Base-by-base conservation (phyloP, 225 moss, liverwort and hornwort genomes). In the Physcomitrium patens region DNA sequence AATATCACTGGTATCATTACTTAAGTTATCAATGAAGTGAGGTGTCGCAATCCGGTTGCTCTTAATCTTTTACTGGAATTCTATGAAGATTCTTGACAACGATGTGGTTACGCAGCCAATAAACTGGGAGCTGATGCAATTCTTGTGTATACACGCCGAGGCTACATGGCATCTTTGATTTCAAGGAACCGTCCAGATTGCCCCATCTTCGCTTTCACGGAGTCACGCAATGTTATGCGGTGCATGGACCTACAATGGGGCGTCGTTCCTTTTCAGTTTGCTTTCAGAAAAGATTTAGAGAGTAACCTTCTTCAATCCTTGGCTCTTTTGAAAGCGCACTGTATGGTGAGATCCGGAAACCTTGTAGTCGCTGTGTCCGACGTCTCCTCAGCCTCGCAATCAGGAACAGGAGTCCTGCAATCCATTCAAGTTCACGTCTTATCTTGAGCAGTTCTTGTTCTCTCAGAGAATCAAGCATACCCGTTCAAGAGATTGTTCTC, bases 161-260 rank as follows among this genome's bases (percentile, higher is more conserved):
- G 97, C 5, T 93, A 99, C 79, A 99, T 99, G 97, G 97, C 97
- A 13, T 90, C 93, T 18, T 74, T 99, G 42, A 89, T 99, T 3
- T 99, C 97, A 12, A 84, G 97, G 70, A 90, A 92, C 78, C 85
- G 97, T 46, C 97, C 97, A 18, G 97, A 99, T 69, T 90, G 97
- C 60, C 97, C 97, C 15, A 94, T 99, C n/a, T 99, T 99, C 71
- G 97, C 97, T 1, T 99, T 99, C 44, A 99, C 97, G 0, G 94
- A 94, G 58, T 79, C 71, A 57, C 69, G 19, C 83, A 76, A 71
- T 77, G 87, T 99, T 8, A 87, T 95, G 81, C 90, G 91, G 69
- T 90, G 94, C 24, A 79, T 99, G 89, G 93, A 94, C 69, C 60
- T 99, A 31, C 91, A 93, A 47, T 99, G 97, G 97, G 97, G 97